These are phyloP conservation scores for Pyricularia grisea DNA, from an alignment of 2,329 filamentous ascomycete genomes.

Conservation along the genomic window DNA sequence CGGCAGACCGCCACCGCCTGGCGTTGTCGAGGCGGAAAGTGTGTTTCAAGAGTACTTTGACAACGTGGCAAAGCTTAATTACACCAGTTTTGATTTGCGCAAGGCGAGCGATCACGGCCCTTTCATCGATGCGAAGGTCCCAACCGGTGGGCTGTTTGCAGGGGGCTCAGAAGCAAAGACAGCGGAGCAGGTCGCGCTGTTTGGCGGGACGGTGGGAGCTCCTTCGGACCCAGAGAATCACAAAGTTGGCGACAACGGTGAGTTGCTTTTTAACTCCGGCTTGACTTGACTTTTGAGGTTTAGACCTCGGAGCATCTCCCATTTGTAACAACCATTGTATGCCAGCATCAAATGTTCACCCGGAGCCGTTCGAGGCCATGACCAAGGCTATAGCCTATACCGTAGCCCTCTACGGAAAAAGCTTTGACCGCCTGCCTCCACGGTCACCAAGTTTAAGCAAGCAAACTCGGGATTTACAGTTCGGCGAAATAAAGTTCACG, in stretches of 20 bases:
- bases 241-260: conserved; percentile 28
- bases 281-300: not conserved
- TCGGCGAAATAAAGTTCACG: not conserved
- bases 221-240: conserved; percentile 37
- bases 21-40: conserved; percentile 43
- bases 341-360: conserved; percentile 44
- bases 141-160: conserved; percentile 59
- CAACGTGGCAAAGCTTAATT: conserved; percentile 17
- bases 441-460: not conserved
- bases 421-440: conserved; percentile 21
- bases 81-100: conserved; percentile 48
- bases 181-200: conserved; percentile 44
- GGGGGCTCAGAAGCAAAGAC: conserved; percentile 40
- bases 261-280: not conserved
- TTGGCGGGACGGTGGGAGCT: conserved; percentile 50
- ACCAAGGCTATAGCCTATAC: conserved; percentile 44
- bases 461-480: not conserved
- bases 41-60: conserved; percentile 40
- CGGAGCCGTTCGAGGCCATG: conserved; percentile 43
- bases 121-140: conserved; percentile 55
- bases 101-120: conserved; percentile 61
- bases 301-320: not conserved
- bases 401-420: conserved; percentile 38
- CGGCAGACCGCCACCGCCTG: conserved; percentile 41
- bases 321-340: conserved; percentile 13